Evolutionary conservation across 805 yeast genomes (phyloP), one percentile per base, ranked within the genome.

Genomic region (Metschnikowia henanensis): DNA sequence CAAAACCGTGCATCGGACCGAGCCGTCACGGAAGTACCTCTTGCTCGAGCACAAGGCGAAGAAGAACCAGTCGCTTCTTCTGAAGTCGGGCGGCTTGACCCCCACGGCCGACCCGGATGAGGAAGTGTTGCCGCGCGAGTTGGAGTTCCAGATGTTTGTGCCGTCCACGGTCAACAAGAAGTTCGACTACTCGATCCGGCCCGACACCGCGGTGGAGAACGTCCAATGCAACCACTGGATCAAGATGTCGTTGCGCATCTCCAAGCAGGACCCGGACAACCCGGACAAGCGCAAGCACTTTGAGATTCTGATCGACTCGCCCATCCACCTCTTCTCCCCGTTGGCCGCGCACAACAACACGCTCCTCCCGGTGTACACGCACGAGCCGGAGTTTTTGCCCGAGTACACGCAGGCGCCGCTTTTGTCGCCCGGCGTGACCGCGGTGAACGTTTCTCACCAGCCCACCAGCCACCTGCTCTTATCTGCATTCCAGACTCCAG

Each of bases 151-250:
- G 64, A 80, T 90, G n/a, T 85, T 76, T 51, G 84, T 94, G 18
- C 98, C 98, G 2, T 80, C 81, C 49, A 68, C 69, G 39, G 70
- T 88, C 45, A 76, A 76, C 40, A 77, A 76, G 19, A 76, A 76
- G 36, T 75, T 73, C 41, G 73, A 69, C 45, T 59, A 59, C 35
- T 45, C 52, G 22, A 64, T 85, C 22, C 96, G 89, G 56, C 96
- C 98, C 1, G 95, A 94, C 63, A 87, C 97, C 0, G 80, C 87
- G 3, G 84, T 76, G 53, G 79, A 77, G 19, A 82, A 81, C 54
- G 89, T 94, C 49, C 91, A 89, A 65, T 77, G 94, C 6, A 92
- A 87, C 57, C 99, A 94, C 66, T 94, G 99, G 97, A 82, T 94
- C 56, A 94, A 94, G 65, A 77, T 94, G 13, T 85, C 95, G 50